Conservation (phyloP, 1,284 basidiomycete species). For the Cryptococcus deneoformans region DNA sequence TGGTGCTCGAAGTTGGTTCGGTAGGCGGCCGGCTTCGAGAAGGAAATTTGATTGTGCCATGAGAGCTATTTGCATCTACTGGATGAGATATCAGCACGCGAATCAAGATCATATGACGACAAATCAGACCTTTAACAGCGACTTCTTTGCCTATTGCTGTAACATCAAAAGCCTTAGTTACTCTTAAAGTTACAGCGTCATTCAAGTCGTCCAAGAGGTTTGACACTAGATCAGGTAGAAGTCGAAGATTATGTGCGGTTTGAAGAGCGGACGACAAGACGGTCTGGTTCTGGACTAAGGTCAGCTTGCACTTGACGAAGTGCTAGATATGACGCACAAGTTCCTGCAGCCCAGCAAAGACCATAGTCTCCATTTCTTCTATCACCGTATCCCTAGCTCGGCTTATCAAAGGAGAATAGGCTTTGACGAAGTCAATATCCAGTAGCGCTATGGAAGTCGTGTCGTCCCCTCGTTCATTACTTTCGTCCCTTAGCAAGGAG, state of each 20-base stretch:
- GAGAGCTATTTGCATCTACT: constrained; percentile 10
- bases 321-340: constrained; percentile 57
- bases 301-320: neutral
- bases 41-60: constrained; percentile 38
- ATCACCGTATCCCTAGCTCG: constrained; percentile 66
- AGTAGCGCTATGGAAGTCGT: constrained; percentile 52
- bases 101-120: neutral
- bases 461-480: constrained; percentile 6
- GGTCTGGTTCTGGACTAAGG: constrained; percentile 67
- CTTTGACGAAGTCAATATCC: constrained; percentile 65
- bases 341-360: constrained; percentile 68
- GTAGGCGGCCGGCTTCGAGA: constrained; percentile 58
- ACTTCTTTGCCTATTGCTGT: constrained; percentile 79
- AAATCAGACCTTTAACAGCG: constrained; percentile 62
- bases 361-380: constrained; percentile 83
- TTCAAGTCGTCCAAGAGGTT: constrained; percentile 76
- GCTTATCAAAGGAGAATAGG: constrained; percentile 68
- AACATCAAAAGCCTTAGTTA: constrained; percentile 79
- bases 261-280: constrained; percentile 87
- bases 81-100: neutral
- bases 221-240: constrained; percentile 77
- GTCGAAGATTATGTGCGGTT: constrained; percentile 87
- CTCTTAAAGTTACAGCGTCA: constrained; percentile 75
- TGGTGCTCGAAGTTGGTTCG: constrained; percentile 77
- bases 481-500: constrained; percentile 20